Base-by-base conservation (phyloP, 2,329 filamentous ascomycete genomes). In the Aspergillus carbonarius region DNA sequence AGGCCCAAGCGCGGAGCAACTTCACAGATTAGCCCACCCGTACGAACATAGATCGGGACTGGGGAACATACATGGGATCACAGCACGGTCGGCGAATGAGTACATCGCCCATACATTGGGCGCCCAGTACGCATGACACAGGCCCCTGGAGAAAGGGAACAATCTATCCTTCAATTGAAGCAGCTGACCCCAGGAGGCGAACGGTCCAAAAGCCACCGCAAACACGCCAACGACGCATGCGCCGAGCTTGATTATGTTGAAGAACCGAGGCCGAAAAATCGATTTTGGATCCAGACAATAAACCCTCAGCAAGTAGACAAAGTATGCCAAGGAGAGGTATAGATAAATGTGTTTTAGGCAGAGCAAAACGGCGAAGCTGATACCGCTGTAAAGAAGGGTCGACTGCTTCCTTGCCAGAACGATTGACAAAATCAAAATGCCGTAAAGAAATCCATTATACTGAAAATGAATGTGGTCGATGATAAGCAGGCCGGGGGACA, bases 381-480 rank as follows among this genome's bases (percentile, higher is more conserved):
- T 79, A 0, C 92, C 95, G 66, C 92, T 95, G 47, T 82, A 80
- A 12, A 98, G 82, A 34, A 95, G 80, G 0, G 90, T 90, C 2
- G 88, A 88, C 70, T 85, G 86, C 67, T 88, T 86, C 52, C 91
- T 87, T 6, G 92, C 92, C 59, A 96, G 79, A 1, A 96, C 89
- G 49, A 99, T 83, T 2, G 95, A 98, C 55, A 93, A 82, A 37
- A 98, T 85, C 52, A 99, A 81, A 44, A 98, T 80, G 37, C 95
- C 95, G 73, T 98, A 99, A 77, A 99, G 86, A 77, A 93, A 92
- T 40, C 95, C 93, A 79, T 99, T 99, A 80, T 99, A 99, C 80
- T 99, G 95, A 75, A 99, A 99, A 75, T 97, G 93, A 64, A 97
- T 93, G 74, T 99, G 95, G 72, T 99, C 95, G 74, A 99, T 98